A percentile compares a stretch with the other conserved stretches of the same genome.
Evolutionary conservation across 257 asterid genomes (phyloP).

Genomic region (Rauvolfia tetraphylla): DNA sequence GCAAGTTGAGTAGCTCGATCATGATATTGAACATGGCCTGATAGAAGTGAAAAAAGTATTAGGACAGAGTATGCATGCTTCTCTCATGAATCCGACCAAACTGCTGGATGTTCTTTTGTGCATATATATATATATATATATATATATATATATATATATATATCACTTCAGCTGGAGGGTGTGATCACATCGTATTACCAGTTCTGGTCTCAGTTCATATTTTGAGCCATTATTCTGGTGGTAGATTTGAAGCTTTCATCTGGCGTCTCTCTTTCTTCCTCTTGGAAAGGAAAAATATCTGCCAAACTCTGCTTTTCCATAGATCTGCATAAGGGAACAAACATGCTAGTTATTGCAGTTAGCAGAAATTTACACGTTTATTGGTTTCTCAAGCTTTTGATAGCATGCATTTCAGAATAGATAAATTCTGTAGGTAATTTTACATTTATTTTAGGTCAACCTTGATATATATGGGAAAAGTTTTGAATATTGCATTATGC

Average conservation of each 20-base stretch:
- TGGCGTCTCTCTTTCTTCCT: neutral
- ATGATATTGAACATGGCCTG: neutral
- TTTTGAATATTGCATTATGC: conserved; percentile 1
- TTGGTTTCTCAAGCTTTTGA: neutral
- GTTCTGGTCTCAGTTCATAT: neutral
- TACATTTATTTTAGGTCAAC: neutral
- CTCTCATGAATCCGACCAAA: neutral
- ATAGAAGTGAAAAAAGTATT: neutral
- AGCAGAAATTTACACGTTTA: neutral
- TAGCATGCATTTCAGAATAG: conserved; percentile 3
- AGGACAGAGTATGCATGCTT: neutral
- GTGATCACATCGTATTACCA: neutral
- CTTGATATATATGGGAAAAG: neutral
- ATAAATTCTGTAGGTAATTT: neutral
- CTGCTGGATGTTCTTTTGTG: neutral
- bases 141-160: no score
- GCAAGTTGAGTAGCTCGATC: neutral
- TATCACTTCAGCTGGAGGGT: neutral
- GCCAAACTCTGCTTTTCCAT: neutral
- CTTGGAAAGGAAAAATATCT: neutral
- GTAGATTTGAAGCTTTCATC: neutral
- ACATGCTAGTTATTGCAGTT: neutral
- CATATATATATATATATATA: no score
- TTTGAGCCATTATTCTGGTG: neutral
- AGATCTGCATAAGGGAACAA: neutral